Conservation (phyloP, 179 eudicot species). For the Pouteria campechiana region DNA sequence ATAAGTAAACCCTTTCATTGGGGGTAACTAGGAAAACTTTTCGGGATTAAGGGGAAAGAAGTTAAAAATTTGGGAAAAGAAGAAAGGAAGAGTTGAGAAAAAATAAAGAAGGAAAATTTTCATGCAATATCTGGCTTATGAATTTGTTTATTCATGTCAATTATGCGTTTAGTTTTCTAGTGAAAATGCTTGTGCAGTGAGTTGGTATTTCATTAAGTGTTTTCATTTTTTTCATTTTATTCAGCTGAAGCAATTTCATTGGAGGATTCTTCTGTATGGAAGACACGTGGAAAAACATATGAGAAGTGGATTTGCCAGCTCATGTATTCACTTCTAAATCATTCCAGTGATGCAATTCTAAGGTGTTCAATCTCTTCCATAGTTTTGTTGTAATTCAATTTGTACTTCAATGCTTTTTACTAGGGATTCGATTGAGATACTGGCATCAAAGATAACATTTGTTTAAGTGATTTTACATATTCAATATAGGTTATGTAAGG, state of each 20-base stretch:
- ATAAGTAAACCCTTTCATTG: too few species aligned
- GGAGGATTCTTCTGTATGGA: conserved; percentile 66
- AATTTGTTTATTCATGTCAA: not conserved
- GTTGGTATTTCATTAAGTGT: conserved; percentile 3
- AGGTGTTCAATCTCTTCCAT: conserved; percentile 33
- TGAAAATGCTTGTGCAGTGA: too few species aligned
- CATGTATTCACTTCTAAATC: conserved; percentile 62
- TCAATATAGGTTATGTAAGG: conserved; percentile 75
- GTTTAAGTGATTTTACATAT: conserved; percentile 1
- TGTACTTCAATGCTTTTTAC: not conserved
- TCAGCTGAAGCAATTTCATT: conserved; percentile 74
- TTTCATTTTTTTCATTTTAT: conserved; percentile 2
- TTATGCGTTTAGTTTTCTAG: too few species aligned
- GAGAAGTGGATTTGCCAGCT: conserved; percentile 90
- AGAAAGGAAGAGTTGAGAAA: too few species aligned
- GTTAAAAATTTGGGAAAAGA: too few species aligned
- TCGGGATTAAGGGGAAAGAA: too few species aligned
- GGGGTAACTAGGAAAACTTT: too few species aligned
- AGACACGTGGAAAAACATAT: conserved; percentile 58
- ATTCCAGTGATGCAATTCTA: conserved; percentile 66
- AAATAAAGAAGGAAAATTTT: too few species aligned
- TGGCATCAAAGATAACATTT: not conserved
- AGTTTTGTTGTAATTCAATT: not conserved
- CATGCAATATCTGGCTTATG: not conserved
- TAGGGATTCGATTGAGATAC: conserved; percentile 1